phyloP scores from a whole-genome alignment of 148 eudicot species.

The Rhododendron molle region DNA sequence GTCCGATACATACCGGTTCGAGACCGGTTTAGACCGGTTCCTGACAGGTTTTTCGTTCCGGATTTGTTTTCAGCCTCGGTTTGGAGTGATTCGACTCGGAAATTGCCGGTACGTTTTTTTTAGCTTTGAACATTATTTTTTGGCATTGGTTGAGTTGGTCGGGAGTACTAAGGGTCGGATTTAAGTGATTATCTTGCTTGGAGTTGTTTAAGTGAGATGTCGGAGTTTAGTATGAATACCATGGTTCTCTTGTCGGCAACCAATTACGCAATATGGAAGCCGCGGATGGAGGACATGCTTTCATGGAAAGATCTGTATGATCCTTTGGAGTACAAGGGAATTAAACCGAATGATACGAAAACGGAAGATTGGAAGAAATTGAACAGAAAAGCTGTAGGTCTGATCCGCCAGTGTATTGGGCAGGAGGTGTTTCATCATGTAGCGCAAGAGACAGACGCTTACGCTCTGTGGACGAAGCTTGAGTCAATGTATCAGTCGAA shows the following conservation, averaged over 20 bases:
- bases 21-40: too few relatives aligned
- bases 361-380: background rate
- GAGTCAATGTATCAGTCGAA: background rate
- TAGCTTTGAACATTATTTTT: too few relatives aligned
- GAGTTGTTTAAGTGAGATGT: background rate
- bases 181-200: too few relatives aligned
- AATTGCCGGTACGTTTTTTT: too few relatives aligned
- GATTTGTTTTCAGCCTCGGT: too few relatives aligned
- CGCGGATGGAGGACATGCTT: background rate
- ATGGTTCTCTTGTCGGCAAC: background rate
- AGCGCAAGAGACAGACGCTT: background rate
- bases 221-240: too few relatives aligned
- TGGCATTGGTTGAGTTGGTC: too few relatives aligned
- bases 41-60: too few relatives aligned
- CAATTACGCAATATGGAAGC: background rate
- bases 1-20: too few relatives aligned
- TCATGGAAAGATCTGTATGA: background rate
- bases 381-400: background rate
- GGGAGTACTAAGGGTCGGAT: too few relatives aligned
- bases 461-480: background rate
- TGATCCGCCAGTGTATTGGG: too few relatives aligned
- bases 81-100: too few relatives aligned
- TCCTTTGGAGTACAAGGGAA: background rate
- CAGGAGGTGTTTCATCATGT: background rate
- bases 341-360: background rate